These are phyloP conservation scores for Xylariaceae sp. DNA, from an alignment of 2,329 filamentous ascomycete genomes.

Conservation along the genomic window DNA sequence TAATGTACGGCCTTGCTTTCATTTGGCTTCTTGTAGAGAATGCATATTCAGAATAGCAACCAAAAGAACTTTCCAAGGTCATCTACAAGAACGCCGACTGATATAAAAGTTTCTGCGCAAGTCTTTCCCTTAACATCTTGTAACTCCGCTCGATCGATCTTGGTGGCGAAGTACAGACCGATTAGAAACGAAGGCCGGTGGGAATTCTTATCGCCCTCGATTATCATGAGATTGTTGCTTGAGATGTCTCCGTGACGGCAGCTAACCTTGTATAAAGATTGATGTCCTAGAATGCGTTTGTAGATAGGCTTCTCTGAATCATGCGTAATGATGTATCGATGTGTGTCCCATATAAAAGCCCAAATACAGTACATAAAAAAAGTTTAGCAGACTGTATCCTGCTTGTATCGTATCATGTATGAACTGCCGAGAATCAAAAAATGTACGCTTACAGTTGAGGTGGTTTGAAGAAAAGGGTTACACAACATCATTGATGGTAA, in stretches of 20 bases:
- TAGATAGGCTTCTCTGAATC: slow-evolving; percentile 14
- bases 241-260: slow-evolving; percentile 45
- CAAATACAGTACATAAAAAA: no score
- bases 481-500: background rate
- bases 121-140: slow-evolving; percentile 45
- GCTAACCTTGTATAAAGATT: slow-evolving; percentile 29
- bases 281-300: slow-evolving; percentile 11
- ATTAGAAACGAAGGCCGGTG: slow-evolving; percentile 25
- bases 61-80: no score
- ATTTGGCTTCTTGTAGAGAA: no score
- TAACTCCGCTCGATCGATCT: slow-evolving; percentile 35
- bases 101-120: no score
- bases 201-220: background rate
- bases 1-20: no score
- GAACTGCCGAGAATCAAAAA: no score
- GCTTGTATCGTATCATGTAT: no score
- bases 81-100: no score
- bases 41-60: no score
- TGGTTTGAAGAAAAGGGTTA: background rate
- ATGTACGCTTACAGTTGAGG: background rate
- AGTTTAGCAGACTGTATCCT: no score
- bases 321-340: slow-evolving; percentile 7
- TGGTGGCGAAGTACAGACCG: slow-evolving; percentile 35
- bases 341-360: no score
- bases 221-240: slow-evolving; percentile 25